Evolutionary conservation across 345 rosid species (phyloP), one percentile per base, ranked within the genome.

Genomic region (sweet orange (Citrus sinensis)): DNA sequence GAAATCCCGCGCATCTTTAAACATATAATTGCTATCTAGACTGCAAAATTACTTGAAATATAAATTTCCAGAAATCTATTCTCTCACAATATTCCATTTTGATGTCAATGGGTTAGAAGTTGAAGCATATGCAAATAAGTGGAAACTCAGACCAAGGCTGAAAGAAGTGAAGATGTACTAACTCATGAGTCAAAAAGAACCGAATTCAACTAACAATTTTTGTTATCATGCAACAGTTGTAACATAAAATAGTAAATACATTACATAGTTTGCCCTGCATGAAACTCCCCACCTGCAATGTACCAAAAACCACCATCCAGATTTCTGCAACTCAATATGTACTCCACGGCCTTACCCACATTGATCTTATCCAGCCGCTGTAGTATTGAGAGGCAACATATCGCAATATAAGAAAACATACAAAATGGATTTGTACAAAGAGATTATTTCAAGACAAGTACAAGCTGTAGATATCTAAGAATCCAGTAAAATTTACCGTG

Each of bases 221-320:
- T 71, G 14, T 27, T 46, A 17, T 25, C 3, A 4, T 25, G 37
- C 6, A 25, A 55, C 9, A 22, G 32, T 71, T 40, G 13, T 9
- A 42, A 0, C 14, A 14, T 42, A 49, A 13, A 51, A 76, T 3
- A 6, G 65, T 51, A 61, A 32, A 66, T 19, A 25, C 16, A 49
- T 66, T 76, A 82, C 97, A 71, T 91, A 93, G 98, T 91, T 82
- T 95, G 95, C 74, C 97, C 95, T 39, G 98, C 91, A 85, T 95
- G 98, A 74, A 97, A 96, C 86, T 94, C 97, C 65, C 88, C 93
- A 67, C 97, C 95, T 79, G 98, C 94, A 56, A 89, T 88, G 84
- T 98, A 90, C 75, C 99, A 98, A 78, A 95, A 95, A 74, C 99
- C 99, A 74, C 99, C 97, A 74, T 94, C 97, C 59, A 88, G 77